Conservation (phyloP, 2,329 filamentous ascomycete species). For the Diaporthe sp. region DNA sequence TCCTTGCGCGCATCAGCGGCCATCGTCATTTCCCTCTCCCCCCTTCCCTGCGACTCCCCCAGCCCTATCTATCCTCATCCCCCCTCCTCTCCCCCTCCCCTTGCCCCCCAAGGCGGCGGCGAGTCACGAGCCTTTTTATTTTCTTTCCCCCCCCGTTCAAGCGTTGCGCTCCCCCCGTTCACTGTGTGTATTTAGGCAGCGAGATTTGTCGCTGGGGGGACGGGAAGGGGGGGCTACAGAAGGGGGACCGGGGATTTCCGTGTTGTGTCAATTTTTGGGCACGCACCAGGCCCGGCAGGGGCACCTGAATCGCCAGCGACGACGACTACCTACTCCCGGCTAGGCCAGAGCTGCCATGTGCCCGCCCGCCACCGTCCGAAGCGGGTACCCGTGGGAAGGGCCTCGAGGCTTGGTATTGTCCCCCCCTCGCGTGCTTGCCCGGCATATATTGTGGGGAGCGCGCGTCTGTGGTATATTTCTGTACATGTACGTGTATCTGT, state of each 20-base stretch:
- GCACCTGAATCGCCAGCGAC: conserved; percentile 12
- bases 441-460: neutral
- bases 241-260: conserved; percentile 14
- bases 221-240: neutral
- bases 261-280: neutral
- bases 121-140: conserved; percentile 24
- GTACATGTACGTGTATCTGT: neutral
- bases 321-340: neutral
- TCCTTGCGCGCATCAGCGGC: conserved; percentile 26
- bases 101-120: neutral
- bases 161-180: neutral
- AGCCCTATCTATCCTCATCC: conserved; percentile 22
- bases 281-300: neutral
- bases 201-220: conserved; percentile 1
- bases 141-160: neutral
- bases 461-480: neutral
- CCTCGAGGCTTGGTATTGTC: neutral
- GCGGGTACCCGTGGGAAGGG: conserved; percentile 12
- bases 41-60: neutral
- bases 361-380: neutral
- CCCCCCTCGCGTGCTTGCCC: neutral
- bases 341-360: neutral
- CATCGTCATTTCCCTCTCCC: conserved; percentile 23
- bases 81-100: neutral
- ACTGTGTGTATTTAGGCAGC: conserved; percentile 11